These are phyloP conservation scores for Solanum hybrid DNA, from an alignment of 305 asterid species.

Conservation along the genomic window DNA sequence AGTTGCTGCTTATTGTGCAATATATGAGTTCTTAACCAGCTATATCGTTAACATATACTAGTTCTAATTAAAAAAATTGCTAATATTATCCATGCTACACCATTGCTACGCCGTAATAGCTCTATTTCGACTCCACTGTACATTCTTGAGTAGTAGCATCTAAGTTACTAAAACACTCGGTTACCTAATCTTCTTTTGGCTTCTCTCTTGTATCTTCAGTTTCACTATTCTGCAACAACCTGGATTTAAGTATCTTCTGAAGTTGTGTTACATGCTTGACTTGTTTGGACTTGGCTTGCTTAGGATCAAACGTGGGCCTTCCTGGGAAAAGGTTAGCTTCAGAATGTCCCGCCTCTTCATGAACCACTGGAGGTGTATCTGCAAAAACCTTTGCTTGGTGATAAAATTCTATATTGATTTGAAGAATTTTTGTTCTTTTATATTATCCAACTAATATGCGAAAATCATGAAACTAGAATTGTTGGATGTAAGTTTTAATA, in stretches of 20 bases:
- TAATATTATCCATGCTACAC: neutral
- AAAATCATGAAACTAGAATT: neutral
- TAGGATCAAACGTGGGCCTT: conserved; percentile 4
- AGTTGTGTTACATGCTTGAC: too few relatives aligned
- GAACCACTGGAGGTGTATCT: conserved; percentile 31
- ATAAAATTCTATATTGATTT: neutral
- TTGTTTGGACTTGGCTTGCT: neutral
- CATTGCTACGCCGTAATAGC: neutral
- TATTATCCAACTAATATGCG: neutral
- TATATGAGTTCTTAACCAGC: neutral
- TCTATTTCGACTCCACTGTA: neutral
- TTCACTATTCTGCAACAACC: too few relatives aligned
- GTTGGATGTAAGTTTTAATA: neutral
- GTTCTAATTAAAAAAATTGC: neutral
- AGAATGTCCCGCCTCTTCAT: conserved; percentile 48
- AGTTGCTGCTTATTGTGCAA: neutral
- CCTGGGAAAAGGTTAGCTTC: conserved; percentile 19
- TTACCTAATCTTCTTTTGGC: neutral
- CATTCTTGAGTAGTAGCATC: neutral
- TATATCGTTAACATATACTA: neutral
- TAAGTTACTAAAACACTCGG: neutral
- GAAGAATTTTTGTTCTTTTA: neutral
- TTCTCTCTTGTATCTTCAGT: neutral
- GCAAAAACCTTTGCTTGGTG: neutral
- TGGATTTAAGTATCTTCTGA: too few relatives aligned